These are phyloP conservation scores for Sophora flavescens DNA, from an alignment of 306 rosid genomes.

Conservation along the genomic window DNA sequence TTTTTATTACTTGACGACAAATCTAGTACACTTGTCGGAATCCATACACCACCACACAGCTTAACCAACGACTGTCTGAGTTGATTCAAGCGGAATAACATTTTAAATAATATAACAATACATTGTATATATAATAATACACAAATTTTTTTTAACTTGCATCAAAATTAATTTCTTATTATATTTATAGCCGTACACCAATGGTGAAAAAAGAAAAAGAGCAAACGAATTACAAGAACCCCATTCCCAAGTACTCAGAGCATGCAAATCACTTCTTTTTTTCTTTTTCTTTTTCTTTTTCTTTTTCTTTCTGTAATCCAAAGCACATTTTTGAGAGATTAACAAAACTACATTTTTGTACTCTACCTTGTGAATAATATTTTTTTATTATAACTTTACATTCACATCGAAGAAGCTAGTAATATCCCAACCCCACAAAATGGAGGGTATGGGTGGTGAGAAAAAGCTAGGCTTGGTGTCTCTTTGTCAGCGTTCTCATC, in stretches of 20 bases:
- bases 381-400: slow-evolving; percentile 53
- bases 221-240: slow-evolving; percentile 43
- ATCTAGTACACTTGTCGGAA: no score
- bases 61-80: no score
- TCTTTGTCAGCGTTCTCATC: slow-evolving; percentile 89
- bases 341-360: slow-evolving; percentile 64
- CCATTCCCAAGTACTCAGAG: slow-evolving; percentile 39
- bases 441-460: not conserved
- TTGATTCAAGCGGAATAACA: no score
- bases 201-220: slow-evolving; percentile 26
- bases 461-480: slow-evolving; percentile 24
- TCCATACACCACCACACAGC: no score
- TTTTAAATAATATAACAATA: no score
- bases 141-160: no score
- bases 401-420: slow-evolving; percentile 33
- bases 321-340: slow-evolving; percentile 58
- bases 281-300: slow-evolving; percentile 10
- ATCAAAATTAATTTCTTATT: not conserved
- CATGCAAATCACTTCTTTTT: slow-evolving; percentile 41
- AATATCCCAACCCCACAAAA: slow-evolving; percentile 1
- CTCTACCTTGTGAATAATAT: slow-evolving; percentile 55
- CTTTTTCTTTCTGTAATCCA: slow-evolving; percentile 7
- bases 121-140: no score
- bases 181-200: slow-evolving; percentile 55
- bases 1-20: no score